A percentile compares a stretch with the other conserved stretches of the same genome.
Conservation (phyloP, 73 alveolate genomes). For the Paraurostyla sp. region DNA sequence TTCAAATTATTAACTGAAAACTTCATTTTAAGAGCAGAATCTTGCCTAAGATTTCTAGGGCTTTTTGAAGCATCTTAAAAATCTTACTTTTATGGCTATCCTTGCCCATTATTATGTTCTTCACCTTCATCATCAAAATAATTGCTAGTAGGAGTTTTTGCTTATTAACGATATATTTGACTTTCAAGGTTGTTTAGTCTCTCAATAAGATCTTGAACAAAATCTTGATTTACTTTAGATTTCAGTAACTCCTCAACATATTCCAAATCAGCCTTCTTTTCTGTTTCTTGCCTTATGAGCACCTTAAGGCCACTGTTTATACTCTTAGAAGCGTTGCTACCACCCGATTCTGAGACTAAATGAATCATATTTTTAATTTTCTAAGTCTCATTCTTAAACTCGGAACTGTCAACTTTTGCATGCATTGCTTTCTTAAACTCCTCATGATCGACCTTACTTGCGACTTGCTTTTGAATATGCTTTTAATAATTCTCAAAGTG, state of each 20-base stretch:
- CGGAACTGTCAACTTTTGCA: not conserved
- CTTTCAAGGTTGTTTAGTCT: constrained; percentile 45
- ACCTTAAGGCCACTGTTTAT: constrained; percentile 46
- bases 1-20: not conserved
- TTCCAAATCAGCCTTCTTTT: constrained; percentile 45
- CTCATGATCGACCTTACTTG: not conserved
- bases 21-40: not conserved
- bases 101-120: not conserved
- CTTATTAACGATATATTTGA: not conserved
- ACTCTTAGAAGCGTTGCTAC: not conserved
- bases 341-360: not conserved
- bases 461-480: not conserved
- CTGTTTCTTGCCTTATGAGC: constrained; percentile 43
- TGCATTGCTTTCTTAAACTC: not conserved
- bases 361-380: not conserved
- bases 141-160: not conserved
- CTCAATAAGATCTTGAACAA: constrained; percentile 26
- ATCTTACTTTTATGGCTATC: not conserved
- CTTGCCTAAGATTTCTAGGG: not conserved
- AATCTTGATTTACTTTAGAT: constrained; percentile 8
- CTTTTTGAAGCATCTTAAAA: not conserved
- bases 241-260: constrained; percentile 29
- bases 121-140: constrained; percentile 7
- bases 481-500: constrained; percentile 4
- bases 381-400: constrained; percentile 15